Evolutionary conservation across 371 early-diverging fungal species (phyloP).

Genomic region (Syncephalastrum contaminatum): DNA sequence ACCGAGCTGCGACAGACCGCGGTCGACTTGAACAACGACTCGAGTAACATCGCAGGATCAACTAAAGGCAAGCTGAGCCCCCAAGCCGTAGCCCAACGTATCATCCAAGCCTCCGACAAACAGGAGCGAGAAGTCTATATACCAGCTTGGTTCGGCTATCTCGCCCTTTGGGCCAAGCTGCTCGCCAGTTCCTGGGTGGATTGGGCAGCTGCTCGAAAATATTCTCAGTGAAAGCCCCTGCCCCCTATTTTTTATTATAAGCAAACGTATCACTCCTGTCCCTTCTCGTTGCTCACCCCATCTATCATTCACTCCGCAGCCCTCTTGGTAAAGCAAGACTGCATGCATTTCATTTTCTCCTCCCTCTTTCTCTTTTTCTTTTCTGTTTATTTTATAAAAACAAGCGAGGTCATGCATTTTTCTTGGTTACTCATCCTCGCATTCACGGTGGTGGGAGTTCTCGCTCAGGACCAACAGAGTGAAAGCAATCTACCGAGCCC

Average conservation of each 20-base stretch:
- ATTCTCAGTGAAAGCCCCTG: conserved; percentile 2
- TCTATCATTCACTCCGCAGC: too few relatives aligned
- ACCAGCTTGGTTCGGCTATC: conserved; percentile 60
- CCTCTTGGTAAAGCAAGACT: not conserved
- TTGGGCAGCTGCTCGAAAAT: conserved; percentile 52
- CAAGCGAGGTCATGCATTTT: not conserved
- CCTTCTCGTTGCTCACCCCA: too few relatives aligned
- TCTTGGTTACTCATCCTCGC: conserved; percentile 1
- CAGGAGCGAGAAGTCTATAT: conserved; percentile 60
- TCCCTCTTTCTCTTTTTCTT: conserved; percentile 6
- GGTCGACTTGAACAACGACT: conserved; percentile 47
- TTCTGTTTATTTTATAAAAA: conserved; percentile 5
- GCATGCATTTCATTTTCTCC: conserved; percentile 1
- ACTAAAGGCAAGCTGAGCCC: conserved; percentile 64
- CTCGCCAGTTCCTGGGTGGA: conserved; percentile 67
- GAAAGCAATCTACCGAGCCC: conserved; percentile 8
- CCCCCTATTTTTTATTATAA: too few relatives aligned
- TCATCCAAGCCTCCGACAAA: conserved; percentile 62
- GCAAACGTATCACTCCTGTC: too few relatives aligned
- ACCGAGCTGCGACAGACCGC: conserved; percentile 74
- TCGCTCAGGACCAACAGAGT: conserved; percentile 10
- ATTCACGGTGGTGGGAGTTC: not conserved
- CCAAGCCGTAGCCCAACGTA: conserved; percentile 55
- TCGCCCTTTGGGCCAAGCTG: conserved; percentile 51
- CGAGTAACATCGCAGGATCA: conserved; percentile 46